Conservation (phyloP, 768 basidiomycete species). For the Leucocoprinus sp. region DNA sequence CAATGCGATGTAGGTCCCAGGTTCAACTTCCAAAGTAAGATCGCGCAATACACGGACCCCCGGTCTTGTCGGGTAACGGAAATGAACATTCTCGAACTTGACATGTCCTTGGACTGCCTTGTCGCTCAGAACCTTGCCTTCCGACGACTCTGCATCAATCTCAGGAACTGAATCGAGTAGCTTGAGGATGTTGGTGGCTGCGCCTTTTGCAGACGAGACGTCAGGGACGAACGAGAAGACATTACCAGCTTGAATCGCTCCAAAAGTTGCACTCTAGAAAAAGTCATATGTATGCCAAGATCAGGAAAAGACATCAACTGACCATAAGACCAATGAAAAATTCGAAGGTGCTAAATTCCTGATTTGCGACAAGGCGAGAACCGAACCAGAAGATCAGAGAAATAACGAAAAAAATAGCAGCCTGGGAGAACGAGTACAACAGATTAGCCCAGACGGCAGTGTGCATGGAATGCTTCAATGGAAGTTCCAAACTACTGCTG, state of each 20-base stretch:
- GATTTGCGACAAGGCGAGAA: constrained; percentile 39
- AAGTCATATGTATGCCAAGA: background rate
- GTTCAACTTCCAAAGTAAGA: constrained; percentile 51
- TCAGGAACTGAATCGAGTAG: constrained; percentile 58
- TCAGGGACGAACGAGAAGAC: constrained; percentile 74
- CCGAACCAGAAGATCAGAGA: constrained; percentile 71
- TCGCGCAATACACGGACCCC: constrained; percentile 66
- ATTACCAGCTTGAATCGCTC: constrained; percentile 71
- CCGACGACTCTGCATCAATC: constrained; percentile 45
- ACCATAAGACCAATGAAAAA: constrained; percentile 78
- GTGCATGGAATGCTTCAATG: constrained; percentile 49
- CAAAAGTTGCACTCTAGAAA: constrained; percentile 36
- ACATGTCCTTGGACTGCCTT: background rate
- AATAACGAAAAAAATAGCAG: constrained; percentile 62
- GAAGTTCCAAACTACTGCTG: constrained; percentile 54
- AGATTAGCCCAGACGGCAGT: constrained; percentile 47
- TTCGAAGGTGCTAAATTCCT: constrained; percentile 37
- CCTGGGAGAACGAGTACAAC: constrained; percentile 67
- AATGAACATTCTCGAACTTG: constrained; percentile 52
- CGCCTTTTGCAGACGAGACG: constrained; percentile 63
- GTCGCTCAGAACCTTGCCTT: constrained; percentile 31
- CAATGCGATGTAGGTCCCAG: constrained; percentile 63
- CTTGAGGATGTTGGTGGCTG: constrained; percentile 57
- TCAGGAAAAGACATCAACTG: constrained; percentile 11
- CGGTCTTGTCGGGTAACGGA: constrained; percentile 77